Evolutionary conservation across 371 early-diverging fungal species (phyloP), one percentile per base, ranked within the genome.

Genomic region (Mucor sp.): DNA sequence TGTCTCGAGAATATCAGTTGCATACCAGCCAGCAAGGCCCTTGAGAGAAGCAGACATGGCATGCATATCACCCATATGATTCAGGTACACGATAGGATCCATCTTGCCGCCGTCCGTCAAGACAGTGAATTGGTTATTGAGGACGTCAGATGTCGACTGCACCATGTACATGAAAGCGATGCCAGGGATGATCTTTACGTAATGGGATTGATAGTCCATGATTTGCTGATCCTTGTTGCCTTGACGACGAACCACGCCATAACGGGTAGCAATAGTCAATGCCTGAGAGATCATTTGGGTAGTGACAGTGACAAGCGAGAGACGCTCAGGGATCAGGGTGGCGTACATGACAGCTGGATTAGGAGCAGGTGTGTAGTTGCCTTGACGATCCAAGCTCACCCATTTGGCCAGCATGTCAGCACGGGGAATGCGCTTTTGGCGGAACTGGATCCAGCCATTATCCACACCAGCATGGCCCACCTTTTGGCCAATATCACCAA

Each of bases 381-480:
- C 94, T 53, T 84, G 78, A 37, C 86, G 79, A 57, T 72, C 77
- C 66, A 93, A 82, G n/a, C 77, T 77, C 7, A 87, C 85, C 87
- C 91, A 90, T 70, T 83, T 85, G 73, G 85, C 74, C 61, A 95
- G 78, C 93, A 95, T 91, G 74, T 94, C 85, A 37, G 87, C 82
- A 23, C 96, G 90, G 6, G 96, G 95, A 25, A 95, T 89, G 62
- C 95, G 91, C 50, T 91, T 93, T 37, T 91, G 75, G 19, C 91
- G 91, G 83, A 96, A 96, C 72, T 94, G 94, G 69, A 96, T 95
- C 94, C 94, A 96, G 5, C 96, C 96, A 70, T 96, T 96, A 80
- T 96, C 96, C 8, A 93, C 85, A 68, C 94, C 95, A 66, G 89
- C 85, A 61, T 94, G 91, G 6, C 93, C 93, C 1, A 78, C 84